phyloP scores from a whole-genome alignment of 805 yeast species.

The Torulaspora gathmanii region DNA sequence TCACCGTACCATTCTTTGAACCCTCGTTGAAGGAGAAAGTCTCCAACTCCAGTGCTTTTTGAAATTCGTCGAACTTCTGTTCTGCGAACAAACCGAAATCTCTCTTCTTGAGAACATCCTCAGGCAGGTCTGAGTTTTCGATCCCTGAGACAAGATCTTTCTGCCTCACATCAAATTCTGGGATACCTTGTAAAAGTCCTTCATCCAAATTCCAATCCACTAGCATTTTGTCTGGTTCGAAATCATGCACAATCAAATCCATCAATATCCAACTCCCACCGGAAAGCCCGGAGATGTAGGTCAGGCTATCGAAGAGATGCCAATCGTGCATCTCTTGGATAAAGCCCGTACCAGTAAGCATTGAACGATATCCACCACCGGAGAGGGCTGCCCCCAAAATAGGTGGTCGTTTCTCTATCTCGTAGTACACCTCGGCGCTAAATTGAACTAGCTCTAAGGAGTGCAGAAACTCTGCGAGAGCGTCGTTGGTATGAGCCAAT shows the following conservation, averaged over 20 bases:
- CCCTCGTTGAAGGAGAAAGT: constrained; percentile 10
- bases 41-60: constrained; percentile 17
- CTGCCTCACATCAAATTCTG: constrained; percentile 43
- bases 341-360: constrained; percentile 35
- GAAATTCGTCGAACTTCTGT: constrained; percentile 21
- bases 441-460: constrained; percentile 37
- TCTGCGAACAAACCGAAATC: background rate
- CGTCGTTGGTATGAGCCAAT: constrained; percentile 30
- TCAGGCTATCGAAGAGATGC: constrained; percentile 50
- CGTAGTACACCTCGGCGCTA: constrained; percentile 28
- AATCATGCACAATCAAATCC: constrained; percentile 41
- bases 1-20: background rate
- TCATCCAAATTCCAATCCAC: constrained; percentile 42
- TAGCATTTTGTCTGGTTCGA: constrained; percentile 32
- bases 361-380: constrained; percentile 39
- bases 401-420: constrained; percentile 24
- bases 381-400: constrained; percentile 37
- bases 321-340: constrained; percentile 24
- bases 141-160: constrained; percentile 23
- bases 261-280: constrained; percentile 73
- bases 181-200: constrained; percentile 53
- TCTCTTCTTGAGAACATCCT: constrained; percentile 1
- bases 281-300: constrained; percentile 60
- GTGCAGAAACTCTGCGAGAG: constrained; percentile 31
- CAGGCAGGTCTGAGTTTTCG: constrained; percentile 1